These are phyloP conservation scores for Sporisorium sorghi DNA, from an alignment of 1,284 basidiomycete species.

Conservation along the genomic window DNA sequence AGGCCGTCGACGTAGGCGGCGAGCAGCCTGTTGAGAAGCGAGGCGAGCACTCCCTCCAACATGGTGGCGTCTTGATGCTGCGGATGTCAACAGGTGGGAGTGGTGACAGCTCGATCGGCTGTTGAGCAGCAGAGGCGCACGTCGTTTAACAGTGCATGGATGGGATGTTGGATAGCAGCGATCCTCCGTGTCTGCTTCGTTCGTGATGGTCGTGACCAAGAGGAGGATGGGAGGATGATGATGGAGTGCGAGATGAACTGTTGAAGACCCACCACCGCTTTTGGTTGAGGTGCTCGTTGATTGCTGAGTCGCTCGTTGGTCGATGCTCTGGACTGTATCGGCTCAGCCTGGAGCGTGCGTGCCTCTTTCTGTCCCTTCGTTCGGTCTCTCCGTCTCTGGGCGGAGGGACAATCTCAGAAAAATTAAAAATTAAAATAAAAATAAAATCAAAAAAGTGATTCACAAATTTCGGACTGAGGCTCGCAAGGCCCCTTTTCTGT, in stretches of 20 bases:
- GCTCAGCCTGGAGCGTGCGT: constrained; percentile 16
- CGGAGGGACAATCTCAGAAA: neutral
- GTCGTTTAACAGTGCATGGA: constrained; percentile 2
- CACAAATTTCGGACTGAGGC: neutral
- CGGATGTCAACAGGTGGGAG: neutral
- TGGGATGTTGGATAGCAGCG: neutral
- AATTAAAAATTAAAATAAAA: neutral
- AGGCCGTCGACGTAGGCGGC: constrained; percentile 97
- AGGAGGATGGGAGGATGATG: too few species aligned
- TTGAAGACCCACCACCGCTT: too few species aligned
- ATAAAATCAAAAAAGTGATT: neutral
- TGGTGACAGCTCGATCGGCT: constrained; percentile 3
- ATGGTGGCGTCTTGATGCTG: constrained; percentile 25
- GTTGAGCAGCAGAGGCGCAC: constrained; percentile 6
- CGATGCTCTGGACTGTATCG: neutral
- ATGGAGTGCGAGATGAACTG: too few species aligned
- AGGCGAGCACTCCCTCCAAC: constrained; percentile 68
- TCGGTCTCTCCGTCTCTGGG: neutral
- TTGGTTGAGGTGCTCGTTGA: too few species aligned
- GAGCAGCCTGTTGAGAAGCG: constrained; percentile 80
- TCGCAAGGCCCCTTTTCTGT: constrained; percentile 1
- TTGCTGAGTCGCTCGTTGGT: too few species aligned
- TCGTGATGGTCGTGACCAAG: too few species aligned
- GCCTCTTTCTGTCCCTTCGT: neutral
- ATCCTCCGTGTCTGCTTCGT: too few species aligned